Conservation (phyloP, 345 rosid genomes). For the Linum trigynum region DNA sequence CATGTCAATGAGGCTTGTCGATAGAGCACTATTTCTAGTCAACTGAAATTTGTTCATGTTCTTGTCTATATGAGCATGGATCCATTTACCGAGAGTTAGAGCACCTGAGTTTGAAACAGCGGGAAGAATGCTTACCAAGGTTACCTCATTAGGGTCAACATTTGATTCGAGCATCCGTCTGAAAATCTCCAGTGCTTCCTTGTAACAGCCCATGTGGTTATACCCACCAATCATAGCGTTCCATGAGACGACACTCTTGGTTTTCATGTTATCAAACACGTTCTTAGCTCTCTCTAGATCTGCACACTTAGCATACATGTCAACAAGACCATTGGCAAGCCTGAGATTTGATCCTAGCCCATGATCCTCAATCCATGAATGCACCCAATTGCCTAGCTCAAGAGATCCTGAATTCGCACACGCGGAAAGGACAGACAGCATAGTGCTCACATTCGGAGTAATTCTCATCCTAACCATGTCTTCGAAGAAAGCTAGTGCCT, state of each 20-base stretch:
- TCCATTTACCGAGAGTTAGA: conserved; percentile 19
- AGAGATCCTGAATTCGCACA: conserved; percentile 53
- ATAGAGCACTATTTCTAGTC: conserved; percentile 7
- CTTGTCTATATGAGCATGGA: conserved; percentile 18
- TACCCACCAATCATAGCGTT: conserved; percentile 23
- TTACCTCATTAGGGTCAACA: conserved; percentile 21
- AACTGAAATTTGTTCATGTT: not conserved
- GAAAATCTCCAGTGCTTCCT: conserved; percentile 14
- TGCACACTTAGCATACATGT: conserved; percentile 60
- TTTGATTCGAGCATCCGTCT: conserved; percentile 15
- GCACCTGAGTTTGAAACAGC: conserved; percentile 19
- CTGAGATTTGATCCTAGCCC: conserved; percentile 36
- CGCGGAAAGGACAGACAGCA: conserved; percentile 55
- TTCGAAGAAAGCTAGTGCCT: conserved; percentile 42
- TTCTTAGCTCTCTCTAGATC: conserved; percentile 15
- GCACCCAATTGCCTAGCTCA: conserved; percentile 42
- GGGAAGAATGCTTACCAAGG: conserved; percentile 17
- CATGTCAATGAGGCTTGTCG: conserved; percentile 24
- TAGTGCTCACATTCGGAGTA: conserved; percentile 48
- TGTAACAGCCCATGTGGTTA: conserved; percentile 9
- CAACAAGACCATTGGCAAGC: conserved; percentile 51
- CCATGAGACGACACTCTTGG: conserved; percentile 19
- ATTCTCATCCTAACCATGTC: conserved; percentile 38
- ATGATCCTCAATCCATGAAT: conserved; percentile 34
- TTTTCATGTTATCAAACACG: conserved; percentile 12